Percentiles rank a stretch among this genome's conserved stretches.
Conservation (phyloP, 495 filamentous ascomycete species). For the Hypoxylon lenormandii region DNA sequence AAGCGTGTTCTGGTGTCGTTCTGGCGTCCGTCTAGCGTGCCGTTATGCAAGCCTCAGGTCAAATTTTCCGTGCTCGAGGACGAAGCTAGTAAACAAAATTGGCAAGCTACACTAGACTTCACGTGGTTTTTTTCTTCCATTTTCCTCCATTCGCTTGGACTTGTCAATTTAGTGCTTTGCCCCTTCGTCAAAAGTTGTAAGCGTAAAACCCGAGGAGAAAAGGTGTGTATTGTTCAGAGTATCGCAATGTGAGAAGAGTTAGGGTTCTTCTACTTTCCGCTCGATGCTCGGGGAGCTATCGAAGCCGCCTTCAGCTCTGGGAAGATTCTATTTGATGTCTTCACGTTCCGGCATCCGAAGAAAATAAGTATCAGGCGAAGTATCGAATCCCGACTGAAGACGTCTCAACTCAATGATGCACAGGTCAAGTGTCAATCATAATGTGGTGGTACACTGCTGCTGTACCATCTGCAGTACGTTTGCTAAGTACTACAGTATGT, state of each 20-base stretch:
- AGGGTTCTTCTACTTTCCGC: background rate
- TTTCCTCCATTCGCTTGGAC: conserved; percentile 29
- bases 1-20: conserved; percentile 38
- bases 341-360: conserved; percentile 14
- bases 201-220: background rate
- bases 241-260: background rate
- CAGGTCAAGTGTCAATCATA: conserved; percentile 16
- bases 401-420: conserved; percentile 28
- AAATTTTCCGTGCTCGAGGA: conserved; percentile 26
- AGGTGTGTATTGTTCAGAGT: conserved; percentile 5
- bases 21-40: conserved; percentile 46
- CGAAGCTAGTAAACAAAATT: conserved; percentile 17
- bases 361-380: conserved; percentile 28
- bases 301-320: background rate
- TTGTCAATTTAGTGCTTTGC: conserved; percentile 17
- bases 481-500: background rate
- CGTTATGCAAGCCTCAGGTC: conserved; percentile 44
- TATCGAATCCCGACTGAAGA: conserved; percentile 18
- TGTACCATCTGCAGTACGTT: background rate
- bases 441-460: conserved; percentile 14
- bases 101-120: conserved; percentile 34
- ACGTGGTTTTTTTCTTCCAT: conserved; percentile 40
- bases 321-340: conserved; percentile 4
- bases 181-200: conserved; percentile 25
- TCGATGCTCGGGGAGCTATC: background rate